Conservation (phyloP, 176 grass and related monocot genomes). For the Pharus latifolius region DNA sequence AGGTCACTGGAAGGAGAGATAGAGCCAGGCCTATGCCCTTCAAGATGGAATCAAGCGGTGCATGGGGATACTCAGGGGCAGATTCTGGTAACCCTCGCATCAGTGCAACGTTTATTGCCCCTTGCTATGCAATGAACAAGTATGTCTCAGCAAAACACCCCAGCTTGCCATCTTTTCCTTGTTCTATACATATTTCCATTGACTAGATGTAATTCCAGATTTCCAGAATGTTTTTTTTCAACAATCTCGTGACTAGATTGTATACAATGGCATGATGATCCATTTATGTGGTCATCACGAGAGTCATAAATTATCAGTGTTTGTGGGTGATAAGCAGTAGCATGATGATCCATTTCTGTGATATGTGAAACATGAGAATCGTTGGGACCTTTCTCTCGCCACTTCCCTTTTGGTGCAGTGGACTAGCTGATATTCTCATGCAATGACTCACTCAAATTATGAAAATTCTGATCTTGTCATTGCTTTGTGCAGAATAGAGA, state of each 20-base stretch:
- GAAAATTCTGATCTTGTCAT: background rate
- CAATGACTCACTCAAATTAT: background rate
- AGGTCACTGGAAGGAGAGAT: slow-evolving; percentile 97
- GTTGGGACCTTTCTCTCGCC: background rate
- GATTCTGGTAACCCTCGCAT: slow-evolving; percentile 80
- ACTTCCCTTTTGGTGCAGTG: background rate
- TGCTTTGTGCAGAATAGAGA: slow-evolving; percentile 63
- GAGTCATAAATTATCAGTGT: too few species aligned
- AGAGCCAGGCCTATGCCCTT: slow-evolving; percentile 86
- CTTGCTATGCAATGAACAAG: slow-evolving; percentile 95
- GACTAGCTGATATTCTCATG: background rate
- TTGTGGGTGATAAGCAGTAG: too few species aligned
- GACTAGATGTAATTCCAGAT: background rate
- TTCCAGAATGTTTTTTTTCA: too few species aligned
- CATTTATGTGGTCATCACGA: too few species aligned
- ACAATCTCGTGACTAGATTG: too few species aligned
- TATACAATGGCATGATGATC: too few species aligned
- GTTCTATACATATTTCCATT: background rate
- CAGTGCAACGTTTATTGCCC: slow-evolving; percentile 72
- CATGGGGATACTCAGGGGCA: slow-evolving; percentile 86
- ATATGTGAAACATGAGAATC: background rate
- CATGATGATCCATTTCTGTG: too few species aligned
- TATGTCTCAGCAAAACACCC: slow-evolving; percentile 26
- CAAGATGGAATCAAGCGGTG: slow-evolving; percentile 90
- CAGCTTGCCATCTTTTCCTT: background rate